Conservation (phyloP, 1,284 basidiomycete species). For the Naganishia cerealis region DNA sequence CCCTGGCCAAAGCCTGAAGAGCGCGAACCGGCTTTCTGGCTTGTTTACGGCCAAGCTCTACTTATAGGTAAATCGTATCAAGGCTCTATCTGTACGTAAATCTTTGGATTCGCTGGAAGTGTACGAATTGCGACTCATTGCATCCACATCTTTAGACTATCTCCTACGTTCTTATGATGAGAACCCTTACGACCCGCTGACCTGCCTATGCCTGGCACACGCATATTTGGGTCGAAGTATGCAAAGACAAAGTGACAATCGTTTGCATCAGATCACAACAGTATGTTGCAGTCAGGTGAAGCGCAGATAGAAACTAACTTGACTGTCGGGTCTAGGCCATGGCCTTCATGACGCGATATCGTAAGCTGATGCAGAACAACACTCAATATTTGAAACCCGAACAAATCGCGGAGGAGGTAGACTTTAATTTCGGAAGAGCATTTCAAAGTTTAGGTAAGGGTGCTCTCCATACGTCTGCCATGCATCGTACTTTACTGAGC, state of each 20-base stretch:
- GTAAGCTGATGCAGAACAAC: slow-evolving; percentile 58
- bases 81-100: slow-evolving; percentile 76
- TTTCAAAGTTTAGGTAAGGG: slow-evolving; percentile 83
- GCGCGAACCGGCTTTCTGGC: slow-evolving; percentile 70
- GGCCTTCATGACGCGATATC: slow-evolving; percentile 76
- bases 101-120: neutral
- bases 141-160: slow-evolving; percentile 63
- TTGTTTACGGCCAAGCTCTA: slow-evolving; percentile 84
- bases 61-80: slow-evolving; percentile 83
- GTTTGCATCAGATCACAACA: slow-evolving; percentile 75
- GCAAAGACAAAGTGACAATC: slow-evolving; percentile 90
- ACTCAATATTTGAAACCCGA: slow-evolving; percentile 54
- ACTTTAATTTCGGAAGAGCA: slow-evolving; percentile 85
- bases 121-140: neutral
- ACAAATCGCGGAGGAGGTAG: slow-evolving; percentile 64
- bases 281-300: slow-evolving; percentile 57
- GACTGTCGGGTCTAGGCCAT: slow-evolving; percentile 61
- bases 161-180: slow-evolving; percentile 82
- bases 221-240: slow-evolving; percentile 84
- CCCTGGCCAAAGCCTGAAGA: slow-evolving; percentile 60
- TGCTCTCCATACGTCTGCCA: neutral
- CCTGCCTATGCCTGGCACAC: slow-evolving; percentile 77
- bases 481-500: neutral
- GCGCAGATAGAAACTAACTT: neutral
- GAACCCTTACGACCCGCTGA: slow-evolving; percentile 76